Evolutionary conservation across 139 green algal genomes (phyloP).

Genomic region (Parachlorella kessleri): DNA sequence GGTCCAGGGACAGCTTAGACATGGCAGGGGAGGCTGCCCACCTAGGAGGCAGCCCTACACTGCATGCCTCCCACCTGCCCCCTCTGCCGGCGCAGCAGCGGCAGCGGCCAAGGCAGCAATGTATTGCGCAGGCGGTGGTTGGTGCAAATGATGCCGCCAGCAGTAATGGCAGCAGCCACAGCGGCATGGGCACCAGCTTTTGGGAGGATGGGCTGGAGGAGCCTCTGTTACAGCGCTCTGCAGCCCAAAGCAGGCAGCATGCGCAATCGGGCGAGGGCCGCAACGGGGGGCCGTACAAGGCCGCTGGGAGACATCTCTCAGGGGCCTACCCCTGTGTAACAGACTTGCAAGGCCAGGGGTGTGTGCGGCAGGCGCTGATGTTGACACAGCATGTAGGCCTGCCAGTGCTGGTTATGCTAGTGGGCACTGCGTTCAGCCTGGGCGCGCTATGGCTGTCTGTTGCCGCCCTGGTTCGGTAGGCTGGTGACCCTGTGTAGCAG

Average conservation of each 20-base stretch:
- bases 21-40: too few species aligned
- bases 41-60: too few species aligned
- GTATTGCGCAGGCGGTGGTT: neutral
- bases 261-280: too few species aligned
- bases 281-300: neutral
- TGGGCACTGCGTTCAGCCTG: slow-evolving; percentile 28
- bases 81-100: neutral
- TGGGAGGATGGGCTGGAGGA: neutral
- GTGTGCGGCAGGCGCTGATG: neutral
- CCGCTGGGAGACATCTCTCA: neutral
- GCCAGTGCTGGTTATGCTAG: slow-evolving; percentile 25
- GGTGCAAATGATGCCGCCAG: neutral
- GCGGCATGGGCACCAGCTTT: neutral
- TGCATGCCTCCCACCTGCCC: too few species aligned
- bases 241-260: too few species aligned
- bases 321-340: neutral
- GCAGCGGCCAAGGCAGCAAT: neutral
- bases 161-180: neutral
- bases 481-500: too few species aligned
- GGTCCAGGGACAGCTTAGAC: too few species aligned
- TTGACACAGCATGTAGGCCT: slow-evolving; percentile 29
- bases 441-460: slow-evolving; percentile 25
- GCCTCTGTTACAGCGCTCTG: neutral
- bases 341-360: neutral
- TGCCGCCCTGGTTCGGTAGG: slow-evolving; percentile 1